Evolutionary conservation across 2,329 filamentous ascomycete species (phyloP), one percentile per base, ranked within the genome.

Genomic region (Penicillium sp.): DNA sequence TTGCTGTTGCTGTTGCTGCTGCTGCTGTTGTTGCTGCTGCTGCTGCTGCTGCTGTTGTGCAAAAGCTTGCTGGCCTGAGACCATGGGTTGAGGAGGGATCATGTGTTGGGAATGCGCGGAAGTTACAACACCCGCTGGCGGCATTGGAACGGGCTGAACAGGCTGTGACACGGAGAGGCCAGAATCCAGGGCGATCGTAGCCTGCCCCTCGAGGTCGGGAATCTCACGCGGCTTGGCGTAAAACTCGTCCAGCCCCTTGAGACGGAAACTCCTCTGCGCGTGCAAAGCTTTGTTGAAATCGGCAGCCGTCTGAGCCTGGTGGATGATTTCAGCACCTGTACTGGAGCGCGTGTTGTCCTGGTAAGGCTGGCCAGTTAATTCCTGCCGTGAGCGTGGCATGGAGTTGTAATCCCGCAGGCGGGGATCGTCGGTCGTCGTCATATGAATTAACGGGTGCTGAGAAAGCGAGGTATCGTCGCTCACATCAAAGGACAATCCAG

Each of bases 251-350:
- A 95, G 76, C 57, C 89, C 94, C 49, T 90, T 84, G 50, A 78
- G 81, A 49, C 93, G 86, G 69, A 86, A 84, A 35, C 83, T 82
- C 49, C 91, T 85, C 67, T 90, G 86, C 58, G 86, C 81, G 61
- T 86, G 89, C 44, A 97, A 76, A 40, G 81, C 80, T 60, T 93
- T 89, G 73, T 91, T 97, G 73, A 86, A 95, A 58, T 97, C 91
- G 49, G 89, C 88, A 13, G 91, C 86, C 54, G 95, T 88, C 43
- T 88, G 83, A 27, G 90, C 88, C 67, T 96, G 90, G 39, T 86
- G 85, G 55, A 93, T 77, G 46, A 97, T 82, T 60, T 97, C 91
- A 40, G 81, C 76, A 27, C 88, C 78, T 28, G 84, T 81, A 54
- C 85, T 87, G 9, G 88, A 77, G 65, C 90, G 83, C 7, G 85